Percentiles rank a stretch among this genome's conserved stretches.
Conservation (phyloP, 441 rosid species). For the Aleurites moluccanus region DNA sequence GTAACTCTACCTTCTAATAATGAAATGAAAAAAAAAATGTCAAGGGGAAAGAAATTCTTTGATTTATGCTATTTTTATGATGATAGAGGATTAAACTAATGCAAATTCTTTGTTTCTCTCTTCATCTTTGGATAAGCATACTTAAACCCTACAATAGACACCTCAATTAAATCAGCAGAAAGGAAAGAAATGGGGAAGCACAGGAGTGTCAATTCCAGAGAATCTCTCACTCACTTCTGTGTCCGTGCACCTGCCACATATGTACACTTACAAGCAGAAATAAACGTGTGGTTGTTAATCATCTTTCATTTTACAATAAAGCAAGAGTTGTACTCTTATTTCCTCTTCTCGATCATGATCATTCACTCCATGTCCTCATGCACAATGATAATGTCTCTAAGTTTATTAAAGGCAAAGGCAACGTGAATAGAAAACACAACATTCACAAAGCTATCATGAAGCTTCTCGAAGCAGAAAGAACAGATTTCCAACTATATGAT, state of each 20-base stretch:
- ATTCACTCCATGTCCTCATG: neutral
- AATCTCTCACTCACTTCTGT: no score
- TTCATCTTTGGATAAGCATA: neutral
- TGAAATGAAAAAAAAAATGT: neutral
- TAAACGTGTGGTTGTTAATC: neutral
- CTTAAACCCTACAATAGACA: neutral
- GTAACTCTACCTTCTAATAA: neutral
- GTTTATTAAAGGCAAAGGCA: neutral
- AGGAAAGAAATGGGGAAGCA: no score
- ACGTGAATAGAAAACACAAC: neutral
- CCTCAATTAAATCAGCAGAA: neutral
- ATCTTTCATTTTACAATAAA: no score
- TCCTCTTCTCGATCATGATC: neutral
- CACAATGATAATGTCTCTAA: no score
- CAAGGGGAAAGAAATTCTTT: neutral
- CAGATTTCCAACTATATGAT: neutral
- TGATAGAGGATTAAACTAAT: neutral
- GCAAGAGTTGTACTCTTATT: neutral
- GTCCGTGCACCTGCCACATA: neutral
- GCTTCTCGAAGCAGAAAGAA: neutral
- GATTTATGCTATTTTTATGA: neutral
- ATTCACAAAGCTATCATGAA: neutral
- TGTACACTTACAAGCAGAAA: neutral
- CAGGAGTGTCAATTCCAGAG: no score
- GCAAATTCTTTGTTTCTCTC: no score